Percentiles rank a stretch among this genome's conserved stretches.
These are phyloP conservation scores for Aspergillaceae sp. DNA, from an alignment of 2,329 filamentous ascomycete species.

Conservation along the genomic window DNA sequence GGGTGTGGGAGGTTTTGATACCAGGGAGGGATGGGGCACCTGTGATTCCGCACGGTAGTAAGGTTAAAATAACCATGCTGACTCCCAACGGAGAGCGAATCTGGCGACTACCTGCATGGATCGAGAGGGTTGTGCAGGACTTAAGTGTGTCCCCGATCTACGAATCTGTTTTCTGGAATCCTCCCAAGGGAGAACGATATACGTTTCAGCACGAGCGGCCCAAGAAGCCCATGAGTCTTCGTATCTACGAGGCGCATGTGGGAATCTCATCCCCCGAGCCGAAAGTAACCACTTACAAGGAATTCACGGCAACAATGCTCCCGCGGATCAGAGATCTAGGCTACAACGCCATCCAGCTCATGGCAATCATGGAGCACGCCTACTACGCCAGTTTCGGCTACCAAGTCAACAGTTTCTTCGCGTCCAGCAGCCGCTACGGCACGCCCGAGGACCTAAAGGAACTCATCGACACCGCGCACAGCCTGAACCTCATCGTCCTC, in stretches of 20 bases:
- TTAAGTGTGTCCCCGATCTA: conserved; percentile 82
- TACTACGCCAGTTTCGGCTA: conserved; percentile 99
- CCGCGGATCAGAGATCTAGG: conserved; percentile 82
- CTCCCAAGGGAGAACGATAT: conserved; percentile 66
- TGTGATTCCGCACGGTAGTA: conserved; percentile 84
- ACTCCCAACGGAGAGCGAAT: conserved; percentile 70
- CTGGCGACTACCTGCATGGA: conserved; percentile 91
- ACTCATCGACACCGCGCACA: conserved; percentile 88
- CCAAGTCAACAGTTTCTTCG: conserved; percentile 98
- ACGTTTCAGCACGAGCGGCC: conserved; percentile 75
- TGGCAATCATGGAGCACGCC: conserved; percentile 99
- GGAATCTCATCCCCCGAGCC: conserved; percentile 90
- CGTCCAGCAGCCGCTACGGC: conserved; percentile 90
- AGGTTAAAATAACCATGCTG: conserved; percentile 88
- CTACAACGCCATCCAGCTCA: conserved; percentile 96
- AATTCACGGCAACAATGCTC: conserved; percentile 88
- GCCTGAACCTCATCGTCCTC: conserved; percentile 80
- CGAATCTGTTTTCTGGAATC: conserved; percentile 96
- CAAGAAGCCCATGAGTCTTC: conserved; percentile 72
- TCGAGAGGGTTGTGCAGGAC: conserved; percentile 93
- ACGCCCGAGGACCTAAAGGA: conserved; percentile 92
- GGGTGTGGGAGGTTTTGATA: conserved; percentile 75
- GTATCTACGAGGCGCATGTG: conserved; percentile 97
- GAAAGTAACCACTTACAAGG: conserved; percentile 87
- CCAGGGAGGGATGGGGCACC: conserved; percentile 65